Conservation (phyloP, 2,329 filamentous ascomycete genomes). For the Aspergillus sp. region DNA sequence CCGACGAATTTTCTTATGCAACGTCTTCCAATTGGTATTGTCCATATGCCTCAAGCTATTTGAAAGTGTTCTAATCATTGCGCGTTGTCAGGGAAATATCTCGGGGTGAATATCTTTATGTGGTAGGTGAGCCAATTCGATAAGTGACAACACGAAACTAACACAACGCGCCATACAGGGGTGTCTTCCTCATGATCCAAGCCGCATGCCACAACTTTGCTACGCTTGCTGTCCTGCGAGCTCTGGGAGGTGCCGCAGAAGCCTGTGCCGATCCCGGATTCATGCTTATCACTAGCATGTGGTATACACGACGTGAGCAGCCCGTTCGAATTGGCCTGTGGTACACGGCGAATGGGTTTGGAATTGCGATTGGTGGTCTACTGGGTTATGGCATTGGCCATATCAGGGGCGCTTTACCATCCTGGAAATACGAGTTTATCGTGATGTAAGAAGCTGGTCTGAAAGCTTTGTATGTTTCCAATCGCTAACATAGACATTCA, state of each 20-base stretch:
- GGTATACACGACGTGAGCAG: constrained; percentile 60
- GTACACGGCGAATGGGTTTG: constrained; percentile 57
- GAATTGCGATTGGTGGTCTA: constrained; percentile 55
- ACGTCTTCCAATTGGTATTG: constrained; percentile 43
- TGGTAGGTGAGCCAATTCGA: constrained; percentile 29
- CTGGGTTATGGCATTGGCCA: constrained; percentile 58
- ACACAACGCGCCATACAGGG: constrained; percentile 21
- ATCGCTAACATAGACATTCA: constrained; percentile 4
- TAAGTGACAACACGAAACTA: not conserved
- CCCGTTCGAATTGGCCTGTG: constrained; percentile 56
- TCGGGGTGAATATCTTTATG: constrained; percentile 55
- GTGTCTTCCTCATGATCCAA: constrained; percentile 48
- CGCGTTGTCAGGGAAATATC: constrained; percentile 41
- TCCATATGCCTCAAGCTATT: not conserved
- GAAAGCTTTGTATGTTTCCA: too few relatives aligned
- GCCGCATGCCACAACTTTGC: constrained; percentile 52
- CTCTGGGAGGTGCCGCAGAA: constrained; percentile 54
- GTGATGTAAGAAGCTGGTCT: constrained; percentile 43
- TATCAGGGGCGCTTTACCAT: constrained; percentile 51
- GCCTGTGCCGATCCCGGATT: constrained; percentile 57
- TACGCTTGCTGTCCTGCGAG: constrained; percentile 53
- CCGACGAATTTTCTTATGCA: constrained; percentile 53
- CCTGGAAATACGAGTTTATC: constrained; percentile 66
- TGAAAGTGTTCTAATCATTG: not conserved
- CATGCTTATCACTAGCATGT: constrained; percentile 63